Evolutionary conservation across 2,329 filamentous ascomycete genomes (phyloP), one percentile per base, ranked within the genome.

Genomic region (Fusarium hostae): DNA sequence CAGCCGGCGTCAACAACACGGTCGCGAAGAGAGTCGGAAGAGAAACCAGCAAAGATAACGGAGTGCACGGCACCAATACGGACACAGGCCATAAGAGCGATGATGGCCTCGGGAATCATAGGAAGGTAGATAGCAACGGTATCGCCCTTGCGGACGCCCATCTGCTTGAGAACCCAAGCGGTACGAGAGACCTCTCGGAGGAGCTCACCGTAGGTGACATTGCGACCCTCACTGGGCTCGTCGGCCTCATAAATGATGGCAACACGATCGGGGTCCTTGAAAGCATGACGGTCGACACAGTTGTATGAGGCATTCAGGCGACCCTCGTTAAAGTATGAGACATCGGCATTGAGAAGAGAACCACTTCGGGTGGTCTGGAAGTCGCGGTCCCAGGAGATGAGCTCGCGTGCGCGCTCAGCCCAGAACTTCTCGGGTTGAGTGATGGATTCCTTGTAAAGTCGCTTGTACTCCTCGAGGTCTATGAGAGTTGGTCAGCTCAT

Each of bases 201-300:
- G 57, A 99, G 92, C 87, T 99, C 95, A 77, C 92, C 89, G 78
- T 98, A 99, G 73, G 94, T 96, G 81, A 99, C 92, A 74, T 88
- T 95, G 75, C 95, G 94, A 79, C 96, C 95, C 80, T 97, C 92
- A 59, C 84, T 87, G 44, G 92, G 89, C 84, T 99, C 96, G 78
- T 99, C 96, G 68, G 95, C 95, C 86, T 99, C 96, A 86, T 98
- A 99, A 85, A 98, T 97, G 84, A 99, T 97, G 81, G 96, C 96
- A 51, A 96, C 90, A 84, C 92, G 94, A 84, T 98, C 86, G 51
- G 96, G 96, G 84, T 97, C 91, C 84, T 95, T 94, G 84, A 97
- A 89, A n/a, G 96, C 96, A 82, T 98, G 95, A 69, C 96, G 93
- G 80, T 99, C 96, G 72, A 99, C 91, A 79, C 94, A 97, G 86